Evolutionary conservation across 495 filamentous ascomycete genomes (phyloP).

Genomic region (Talaromyces wortmannii): DNA sequence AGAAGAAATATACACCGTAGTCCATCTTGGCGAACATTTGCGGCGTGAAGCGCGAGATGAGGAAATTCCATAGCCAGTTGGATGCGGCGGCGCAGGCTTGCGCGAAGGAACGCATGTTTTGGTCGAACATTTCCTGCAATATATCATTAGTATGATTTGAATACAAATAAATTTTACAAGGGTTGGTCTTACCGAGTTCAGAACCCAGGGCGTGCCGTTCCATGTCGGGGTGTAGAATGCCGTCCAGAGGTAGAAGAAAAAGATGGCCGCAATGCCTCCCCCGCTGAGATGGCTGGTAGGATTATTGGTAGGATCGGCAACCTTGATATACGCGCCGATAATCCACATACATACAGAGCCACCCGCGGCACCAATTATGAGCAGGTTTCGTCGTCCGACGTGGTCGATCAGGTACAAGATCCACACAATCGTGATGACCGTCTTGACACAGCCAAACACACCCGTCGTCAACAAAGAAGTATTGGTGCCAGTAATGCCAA

Average conservation of each 20-base stretch:
- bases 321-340: constrained; percentile 64
- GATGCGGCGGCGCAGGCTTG: constrained; percentile 62
- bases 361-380: constrained; percentile 67
- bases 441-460: constrained; percentile 50
- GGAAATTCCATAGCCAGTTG: constrained; percentile 76
- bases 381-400: constrained; percentile 58
- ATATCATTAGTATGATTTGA: no score
- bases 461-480: constrained; percentile 45
- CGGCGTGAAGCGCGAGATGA: constrained; percentile 64
- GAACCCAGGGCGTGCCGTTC: constrained; percentile 66
- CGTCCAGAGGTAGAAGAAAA: constrained; percentile 79
- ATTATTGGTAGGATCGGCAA: constrained; percentile 42
- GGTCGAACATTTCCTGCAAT: constrained; percentile 49
- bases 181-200: constrained; percentile 41
- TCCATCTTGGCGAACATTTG: constrained; percentile 68
- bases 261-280: constrained; percentile 62
- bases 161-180: no score
- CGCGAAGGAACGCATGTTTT: constrained; percentile 57
- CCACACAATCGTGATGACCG: constrained; percentile 54
- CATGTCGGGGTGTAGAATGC: constrained; percentile 70
- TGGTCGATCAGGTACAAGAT: constrained; percentile 66
- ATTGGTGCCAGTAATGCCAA: constrained; percentile 45
- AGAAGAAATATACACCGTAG: constrained; percentile 76
- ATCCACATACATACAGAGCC: constrained; percentile 69
- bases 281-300: constrained; percentile 31